These are phyloP conservation scores for Ophiocordyceps australis DNA, from an alignment of 2,329 filamentous ascomycete species.

Conservation along the genomic window DNA sequence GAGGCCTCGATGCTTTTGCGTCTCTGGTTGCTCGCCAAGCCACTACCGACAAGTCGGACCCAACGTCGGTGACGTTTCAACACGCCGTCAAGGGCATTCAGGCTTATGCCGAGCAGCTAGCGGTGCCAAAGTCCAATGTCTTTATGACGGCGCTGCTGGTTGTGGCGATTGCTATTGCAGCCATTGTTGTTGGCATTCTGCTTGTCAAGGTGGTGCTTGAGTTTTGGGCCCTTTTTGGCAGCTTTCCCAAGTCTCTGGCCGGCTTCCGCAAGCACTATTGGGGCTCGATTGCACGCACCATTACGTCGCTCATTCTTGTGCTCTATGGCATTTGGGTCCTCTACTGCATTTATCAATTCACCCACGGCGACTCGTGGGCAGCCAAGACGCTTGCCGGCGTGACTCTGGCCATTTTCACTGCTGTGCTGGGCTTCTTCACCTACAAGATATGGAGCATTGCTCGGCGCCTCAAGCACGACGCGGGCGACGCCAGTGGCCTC, in stretches of 20 bases:
- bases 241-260: conserved; percentile 59
- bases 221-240: conserved; percentile 76
- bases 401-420: conserved; percentile 67
- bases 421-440: conserved; percentile 62
- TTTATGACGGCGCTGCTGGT: conserved; percentile 91
- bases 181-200: conserved; percentile 71
- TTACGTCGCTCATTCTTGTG: conserved; percentile 77
- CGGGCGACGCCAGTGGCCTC: conserved; percentile 55
- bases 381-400: conserved; percentile 70
- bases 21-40: conserved; percentile 33
- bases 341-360: conserved; percentile 94
- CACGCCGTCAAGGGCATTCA: conserved; percentile 55
- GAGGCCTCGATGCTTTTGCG: conserved; percentile 26
- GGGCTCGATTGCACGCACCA: conserved; percentile 74
- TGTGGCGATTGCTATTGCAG: conserved; percentile 71
- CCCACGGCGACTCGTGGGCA: conserved; percentile 82
- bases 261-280: conserved; percentile 94
- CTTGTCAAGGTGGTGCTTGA: conserved; percentile 86
- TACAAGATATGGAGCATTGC: conserved; percentile 70
- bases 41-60: conserved; percentile 6
- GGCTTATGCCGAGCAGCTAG: conserved; percentile 66
- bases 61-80: conserved; percentile 15
- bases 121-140: conserved; percentile 73
- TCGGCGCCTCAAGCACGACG: conserved; percentile 49
- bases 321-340: conserved; percentile 91